Conservation (phyloP, 805 yeast species). For the Wickerhamiella occidentalis region DNA sequence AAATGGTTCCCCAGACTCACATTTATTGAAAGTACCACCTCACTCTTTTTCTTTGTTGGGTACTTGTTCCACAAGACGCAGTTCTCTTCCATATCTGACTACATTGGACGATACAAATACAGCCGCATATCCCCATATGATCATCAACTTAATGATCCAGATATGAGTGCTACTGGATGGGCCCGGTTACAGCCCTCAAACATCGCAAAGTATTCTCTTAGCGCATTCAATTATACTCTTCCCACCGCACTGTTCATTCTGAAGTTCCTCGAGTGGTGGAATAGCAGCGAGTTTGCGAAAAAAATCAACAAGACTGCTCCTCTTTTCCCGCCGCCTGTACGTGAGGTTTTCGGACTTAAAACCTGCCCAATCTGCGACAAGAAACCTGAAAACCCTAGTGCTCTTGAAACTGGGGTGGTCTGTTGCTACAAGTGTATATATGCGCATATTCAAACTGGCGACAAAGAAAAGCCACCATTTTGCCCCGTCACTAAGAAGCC, state of each 20-base stretch:
- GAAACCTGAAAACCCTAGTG: slow-evolving; percentile 56
- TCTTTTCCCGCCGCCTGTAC: slow-evolving; percentile 16
- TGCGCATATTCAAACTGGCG: slow-evolving; percentile 42
- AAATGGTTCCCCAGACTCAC: slow-evolving; percentile 50
- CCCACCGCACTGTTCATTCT: slow-evolving; percentile 73
- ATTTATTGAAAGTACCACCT: slow-evolving; percentile 35
- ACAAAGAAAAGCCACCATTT: slow-evolving; percentile 43
- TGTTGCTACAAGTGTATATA: slow-evolving; percentile 82
- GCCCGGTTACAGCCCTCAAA: slow-evolving; percentile 3
- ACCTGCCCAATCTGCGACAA: slow-evolving; percentile 58
- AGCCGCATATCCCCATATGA: slow-evolving; percentile 40
- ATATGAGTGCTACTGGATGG: slow-evolving; percentile 7
- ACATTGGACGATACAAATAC: slow-evolving; percentile 49
- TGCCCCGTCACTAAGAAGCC: slow-evolving; percentile 76
- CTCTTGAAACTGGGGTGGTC: slow-evolving; percentile 83
- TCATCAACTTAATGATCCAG: slow-evolving; percentile 11
- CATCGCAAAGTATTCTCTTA: slow-evolving; percentile 7
- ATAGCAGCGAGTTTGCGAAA: slow-evolving; percentile 54
- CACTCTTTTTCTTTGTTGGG: slow-evolving; percentile 46
- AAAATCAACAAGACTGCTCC: slow-evolving; percentile 16
- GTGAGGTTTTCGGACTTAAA: slow-evolving; percentile 16
- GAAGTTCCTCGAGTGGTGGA: slow-evolving; percentile 91
- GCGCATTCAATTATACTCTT: slow-evolving; percentile 35
- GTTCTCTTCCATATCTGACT: slow-evolving; percentile 51
- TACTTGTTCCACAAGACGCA: slow-evolving; percentile 57